A percentile compares a stretch with the other conserved stretches of the same genome.
phyloP scores from a whole-genome alignment of 2,329 filamentous ascomycete species.

The Diaporthe citrichinensis region DNA sequence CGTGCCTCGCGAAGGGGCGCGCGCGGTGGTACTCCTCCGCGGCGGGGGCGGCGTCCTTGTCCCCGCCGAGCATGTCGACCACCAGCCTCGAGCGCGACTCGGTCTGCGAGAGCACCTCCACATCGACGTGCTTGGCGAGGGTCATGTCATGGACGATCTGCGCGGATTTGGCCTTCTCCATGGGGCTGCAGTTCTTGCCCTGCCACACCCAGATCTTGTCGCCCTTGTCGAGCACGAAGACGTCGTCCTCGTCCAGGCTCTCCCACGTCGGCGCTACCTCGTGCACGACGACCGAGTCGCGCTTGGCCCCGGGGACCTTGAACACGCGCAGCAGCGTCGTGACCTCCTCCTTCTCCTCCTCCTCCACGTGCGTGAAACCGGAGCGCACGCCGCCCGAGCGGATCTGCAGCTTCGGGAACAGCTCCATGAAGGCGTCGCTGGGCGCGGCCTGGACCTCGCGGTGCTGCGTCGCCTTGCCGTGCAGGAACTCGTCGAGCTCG shows the following conservation, averaged over 20 bases:
- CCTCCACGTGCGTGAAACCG: conserved; percentile 75
- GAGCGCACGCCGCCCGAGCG: conserved; percentile 72
- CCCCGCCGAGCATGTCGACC: conserved; percentile 68
- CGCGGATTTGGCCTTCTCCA: conserved; percentile 78
- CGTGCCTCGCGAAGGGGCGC: conserved; percentile 56
- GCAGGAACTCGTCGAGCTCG: conserved; percentile 77
- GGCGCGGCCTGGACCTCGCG: conserved; percentile 73
- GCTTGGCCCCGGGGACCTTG: conserved; percentile 66
- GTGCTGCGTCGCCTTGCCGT: conserved; percentile 73
- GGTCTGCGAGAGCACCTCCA: conserved; percentile 74
- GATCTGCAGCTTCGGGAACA: conserved; percentile 74
- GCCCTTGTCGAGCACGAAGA: conserved; percentile 74
- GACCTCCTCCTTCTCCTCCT: conserved; percentile 55
- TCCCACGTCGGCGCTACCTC: conserved; percentile 74
- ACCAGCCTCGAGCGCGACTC: conserved; percentile 70
- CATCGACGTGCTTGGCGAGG: conserved; percentile 73
- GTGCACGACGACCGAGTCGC: conserved; percentile 69
- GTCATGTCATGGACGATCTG: conserved; percentile 77
- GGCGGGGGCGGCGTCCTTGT: conserved; percentile 59
- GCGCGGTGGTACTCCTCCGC: conserved; percentile 56
- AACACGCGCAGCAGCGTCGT: conserved; percentile 73
- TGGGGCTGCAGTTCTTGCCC: conserved; percentile 73
- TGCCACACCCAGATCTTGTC: conserved; percentile 81
- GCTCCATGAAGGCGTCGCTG: conserved; percentile 70
- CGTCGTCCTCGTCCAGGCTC: conserved; percentile 75